Conservation (phyloP, 2,329 filamentous ascomycete genomes). For the Sarocladium strictum region DNA sequence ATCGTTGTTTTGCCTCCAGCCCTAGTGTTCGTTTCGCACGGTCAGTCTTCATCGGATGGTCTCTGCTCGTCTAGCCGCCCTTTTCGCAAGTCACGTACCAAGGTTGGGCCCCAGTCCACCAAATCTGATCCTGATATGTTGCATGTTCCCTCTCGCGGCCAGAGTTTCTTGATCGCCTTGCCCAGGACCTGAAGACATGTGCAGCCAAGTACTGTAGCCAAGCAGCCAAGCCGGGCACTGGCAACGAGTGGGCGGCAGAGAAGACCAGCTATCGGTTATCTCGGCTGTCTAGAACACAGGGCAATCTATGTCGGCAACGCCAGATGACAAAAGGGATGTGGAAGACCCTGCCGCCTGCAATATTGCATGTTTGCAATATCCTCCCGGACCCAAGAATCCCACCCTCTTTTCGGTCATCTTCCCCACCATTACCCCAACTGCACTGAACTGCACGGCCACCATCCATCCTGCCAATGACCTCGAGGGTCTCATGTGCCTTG, state of each 20-base stretch:
- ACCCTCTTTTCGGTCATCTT: neutral
- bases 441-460: neutral
- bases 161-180: no score
- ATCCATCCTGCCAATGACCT: neutral
- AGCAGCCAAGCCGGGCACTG: neutral
- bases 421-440: slow-evolving; percentile 3
- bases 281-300: neutral
- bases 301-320: neutral
- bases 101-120: no score
- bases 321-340: neutral
- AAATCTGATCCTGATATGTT: no score
- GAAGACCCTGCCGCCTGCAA: neutral
- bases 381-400: neutral
- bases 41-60: no score
- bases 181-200: neutral
- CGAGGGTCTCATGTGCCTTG: neutral
- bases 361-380: neutral
- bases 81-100: no score
- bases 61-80: no score
- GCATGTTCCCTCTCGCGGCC: no score
- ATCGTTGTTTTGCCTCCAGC: no score
- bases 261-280: slow-evolving; percentile 3
- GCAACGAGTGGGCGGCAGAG: neutral
- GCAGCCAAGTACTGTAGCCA: no score
- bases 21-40: no score